Base-by-base conservation (phyloP, 768 basidiomycete genomes). In the Lactarius evosmus region DNA sequence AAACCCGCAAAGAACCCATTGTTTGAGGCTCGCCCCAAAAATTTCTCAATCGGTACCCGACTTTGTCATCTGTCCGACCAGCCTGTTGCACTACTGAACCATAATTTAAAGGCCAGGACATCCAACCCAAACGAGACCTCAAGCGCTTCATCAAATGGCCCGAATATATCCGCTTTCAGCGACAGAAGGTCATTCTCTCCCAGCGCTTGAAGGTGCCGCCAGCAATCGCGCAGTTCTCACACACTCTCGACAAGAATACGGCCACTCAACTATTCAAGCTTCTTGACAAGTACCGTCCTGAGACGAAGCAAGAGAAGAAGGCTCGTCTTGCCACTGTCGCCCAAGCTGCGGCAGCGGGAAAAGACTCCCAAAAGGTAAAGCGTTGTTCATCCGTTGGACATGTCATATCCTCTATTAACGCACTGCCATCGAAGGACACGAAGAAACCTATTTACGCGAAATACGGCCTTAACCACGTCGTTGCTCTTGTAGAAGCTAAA, bases 71-170 rank as follows among this genome's bases (percentile, higher is more conserved):
- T 8, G 50, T 33, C 61, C 60, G 5, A 17, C 30, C 58, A 14
- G 27, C 17, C n/a, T 9, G 58, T 38, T 7, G 38, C 29, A 25
- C 46, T 17, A 30, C 27, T 46, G 49, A 62, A 27, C 0, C 36
- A 11, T 33, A 27, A 7, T n/a, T 22, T 62, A 0, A 69, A 96
- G 96, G 96, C 73, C 93, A 95, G 80, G 93, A 96, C 78, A 84
- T 98, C 71, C 91, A 89, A 71, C 95, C 89, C 72, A 84, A 83
- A 75, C 85, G 85, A 60, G 96, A 98, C 78, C 78, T 98, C 69
- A 96, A 93, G 63, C 92, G 95, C 75, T 98, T 98, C 80, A 92
- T 98, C 80, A 98, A 97, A 78, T 99, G 96, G 96, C 96, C 96
- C 70, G 93, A 95, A 80, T 98, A 98, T 74, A 86, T 98, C 70